phyloP scores from a whole-genome alignment of 2,329 filamentous ascomycete genomes.

The Trichoderma guizhouense region DNA sequence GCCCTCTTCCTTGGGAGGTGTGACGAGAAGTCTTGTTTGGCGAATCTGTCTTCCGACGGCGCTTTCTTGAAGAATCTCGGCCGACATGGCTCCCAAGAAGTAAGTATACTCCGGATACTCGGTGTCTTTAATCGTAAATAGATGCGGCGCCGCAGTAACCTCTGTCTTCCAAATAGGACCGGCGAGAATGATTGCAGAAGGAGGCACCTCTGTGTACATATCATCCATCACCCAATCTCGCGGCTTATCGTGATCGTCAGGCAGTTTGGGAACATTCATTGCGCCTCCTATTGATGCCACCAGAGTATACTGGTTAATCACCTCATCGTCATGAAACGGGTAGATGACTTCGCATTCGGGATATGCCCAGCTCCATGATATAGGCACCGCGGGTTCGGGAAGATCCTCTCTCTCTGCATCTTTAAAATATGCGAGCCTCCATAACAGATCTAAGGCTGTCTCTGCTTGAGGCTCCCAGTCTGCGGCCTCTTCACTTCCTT shows the following conservation, averaged over 20 bases:
- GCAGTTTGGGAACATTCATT: slow-evolving; percentile 1
- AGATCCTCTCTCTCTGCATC: background rate
- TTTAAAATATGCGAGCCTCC: background rate
- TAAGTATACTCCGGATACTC: slow-evolving; percentile 11
- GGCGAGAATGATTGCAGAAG: background rate
- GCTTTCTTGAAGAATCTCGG: background rate
- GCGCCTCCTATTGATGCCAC: background rate
- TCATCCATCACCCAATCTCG: slow-evolving; percentile 7
- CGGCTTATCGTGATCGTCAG: background rate
- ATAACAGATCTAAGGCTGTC: slow-evolving; percentile 1
- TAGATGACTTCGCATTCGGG: slow-evolving; percentile 9
- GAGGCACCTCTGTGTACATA: slow-evolving; percentile 14
- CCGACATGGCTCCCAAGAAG: slow-evolving; percentile 10
- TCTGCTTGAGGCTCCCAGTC: background rate
- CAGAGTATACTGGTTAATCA: background rate
- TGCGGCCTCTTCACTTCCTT: background rate
- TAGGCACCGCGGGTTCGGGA: background rate
- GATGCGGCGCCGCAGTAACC: background rate
- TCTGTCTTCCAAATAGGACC: slow-evolving; percentile 14
- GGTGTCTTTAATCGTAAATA: slow-evolving; percentile 1
- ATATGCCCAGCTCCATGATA: slow-evolving; percentile 14
- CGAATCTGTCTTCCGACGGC: background rate
- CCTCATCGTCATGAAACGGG: slow-evolving; percentile 9
- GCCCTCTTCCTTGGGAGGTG: background rate
- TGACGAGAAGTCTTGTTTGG: background rate